A percentile compares a stretch with the other conserved stretches of the same genome.
Evolutionary conservation across 2,329 filamentous ascomycete genomes (phyloP).

Genomic region (Calonectria honghensis): DNA sequence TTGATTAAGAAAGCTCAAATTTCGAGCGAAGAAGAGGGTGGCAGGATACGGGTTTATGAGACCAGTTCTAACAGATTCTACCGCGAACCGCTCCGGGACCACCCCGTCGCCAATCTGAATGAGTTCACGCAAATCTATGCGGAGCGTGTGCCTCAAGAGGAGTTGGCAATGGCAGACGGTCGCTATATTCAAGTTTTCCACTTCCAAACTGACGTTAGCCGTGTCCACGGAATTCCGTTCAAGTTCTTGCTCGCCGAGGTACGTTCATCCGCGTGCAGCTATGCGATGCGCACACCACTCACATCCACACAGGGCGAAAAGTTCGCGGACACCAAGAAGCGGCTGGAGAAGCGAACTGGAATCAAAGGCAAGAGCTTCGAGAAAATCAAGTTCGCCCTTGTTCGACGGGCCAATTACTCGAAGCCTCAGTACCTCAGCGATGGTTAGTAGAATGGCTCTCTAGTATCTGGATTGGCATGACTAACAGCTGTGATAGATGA

Average conservation of each 20-base stretch:
- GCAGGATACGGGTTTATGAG: constrained; percentile 87
- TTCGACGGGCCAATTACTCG: constrained; percentile 82
- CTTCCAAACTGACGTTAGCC: constrained; percentile 91
- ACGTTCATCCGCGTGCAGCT: constrained; percentile 56
- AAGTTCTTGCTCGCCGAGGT: constrained; percentile 90
- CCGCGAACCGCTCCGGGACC: constrained; percentile 82
- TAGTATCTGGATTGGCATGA: not conserved
- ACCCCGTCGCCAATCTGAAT: constrained; percentile 86
- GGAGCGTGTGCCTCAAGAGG: constrained; percentile 86
- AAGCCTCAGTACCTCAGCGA: constrained; percentile 90
- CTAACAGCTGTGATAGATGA: constrained; percentile 69
- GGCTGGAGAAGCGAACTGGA: constrained; percentile 93
- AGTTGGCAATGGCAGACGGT: constrained; percentile 73
- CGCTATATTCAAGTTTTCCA: constrained; percentile 89
- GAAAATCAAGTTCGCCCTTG: constrained; percentile 96
- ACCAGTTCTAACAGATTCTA: constrained; percentile 88
- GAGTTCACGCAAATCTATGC: constrained; percentile 90
- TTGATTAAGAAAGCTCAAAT: constrained; percentile 89
- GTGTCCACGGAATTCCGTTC: constrained; percentile 93
- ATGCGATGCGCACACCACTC: constrained; percentile 9
- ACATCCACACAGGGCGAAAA: constrained; percentile 78
- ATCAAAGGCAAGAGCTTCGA: constrained; percentile 99
- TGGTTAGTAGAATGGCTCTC: constrained; percentile 70
- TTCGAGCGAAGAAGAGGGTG: constrained; percentile 81
- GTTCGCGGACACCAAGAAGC: constrained; percentile 94